Evolutionary conservation across 2,329 filamentous ascomycete genomes (phyloP), one percentile per base, ranked within the genome.

Genomic region (Cladosporium austrohemisphaericum): DNA sequence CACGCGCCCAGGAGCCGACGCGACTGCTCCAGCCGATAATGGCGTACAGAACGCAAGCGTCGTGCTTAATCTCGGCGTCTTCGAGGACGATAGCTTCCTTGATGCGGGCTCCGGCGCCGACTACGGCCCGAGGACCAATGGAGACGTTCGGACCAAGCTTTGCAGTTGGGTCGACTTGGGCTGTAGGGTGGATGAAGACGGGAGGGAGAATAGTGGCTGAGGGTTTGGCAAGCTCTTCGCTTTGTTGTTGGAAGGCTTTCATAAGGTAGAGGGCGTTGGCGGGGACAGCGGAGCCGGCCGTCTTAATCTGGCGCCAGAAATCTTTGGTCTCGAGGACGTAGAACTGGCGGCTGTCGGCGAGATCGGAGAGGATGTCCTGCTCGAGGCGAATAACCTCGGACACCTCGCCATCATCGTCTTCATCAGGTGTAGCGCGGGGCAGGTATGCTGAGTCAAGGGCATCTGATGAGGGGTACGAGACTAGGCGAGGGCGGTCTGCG

Each of bases 221-320:
- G 23, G 91, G 86, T 56, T 83, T 75, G 10, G 88, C 84, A 45
- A 97, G 84, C 74, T 96, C 92, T 46, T 83, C 77, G 31, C 88
- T 89, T 58, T 83, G 83, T 36, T 77, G 80, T 72, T 97, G 92
- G 76, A 86, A 86, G 16, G 93, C 92, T 75, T 96, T 89, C 68
- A 94, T 89, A 48, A 98, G 82, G 73, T 98, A 98, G 26, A 98
- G 80, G 11, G 93, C 93, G 65, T 97, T 97, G 55, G 93, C 93
- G 13, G 93, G 93, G 22, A 98, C 90, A 41, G 93, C 93, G 5
- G 92, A 97, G 52, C 93, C 93, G 52, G 93, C 93, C 1, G 93
- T 96, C 81, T 98, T 98, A 80, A 98, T 97, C 77, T 98, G 93
- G 61, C 93, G 89, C 93, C 93, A 98, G 72, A 98, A 98, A 70